A percentile compares a stretch with the other conserved stretches of the same genome.
phyloP scores from a whole-genome alignment of 2,329 filamentous ascomycete species.

The Fonsecaea nubica region DNA sequence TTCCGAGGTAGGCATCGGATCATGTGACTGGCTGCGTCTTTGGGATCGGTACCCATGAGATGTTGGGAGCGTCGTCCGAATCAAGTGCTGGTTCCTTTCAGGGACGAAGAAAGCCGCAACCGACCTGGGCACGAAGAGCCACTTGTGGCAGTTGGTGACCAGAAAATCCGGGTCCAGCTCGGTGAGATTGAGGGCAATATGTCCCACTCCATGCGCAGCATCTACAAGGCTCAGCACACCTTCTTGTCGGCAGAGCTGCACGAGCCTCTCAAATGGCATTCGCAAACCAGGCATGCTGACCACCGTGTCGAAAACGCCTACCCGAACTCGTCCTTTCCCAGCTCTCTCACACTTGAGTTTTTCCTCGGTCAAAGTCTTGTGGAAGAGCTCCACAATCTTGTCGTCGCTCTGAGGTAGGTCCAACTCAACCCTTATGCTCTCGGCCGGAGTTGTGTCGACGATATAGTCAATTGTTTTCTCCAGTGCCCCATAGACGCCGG shows the following conservation, averaged over 20 bases:
- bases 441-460: slow-evolving; percentile 64
- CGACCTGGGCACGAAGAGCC: slow-evolving; percentile 79
- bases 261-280: slow-evolving; percentile 76
- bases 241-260: slow-evolving; percentile 66
- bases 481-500: slow-evolving; percentile 77
- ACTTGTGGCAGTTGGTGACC: slow-evolving; percentile 85
- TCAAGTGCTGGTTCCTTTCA: slow-evolving; percentile 72
- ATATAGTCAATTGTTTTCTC: slow-evolving; percentile 76
- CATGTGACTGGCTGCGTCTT: background rate
- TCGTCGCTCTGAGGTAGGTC: slow-evolving; percentile 73
- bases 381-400: slow-evolving; percentile 67
- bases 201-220: slow-evolving; percentile 82
- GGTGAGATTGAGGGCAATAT: slow-evolving; percentile 72
- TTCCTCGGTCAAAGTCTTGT: slow-evolving; percentile 39
- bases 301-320: slow-evolving; percentile 80
- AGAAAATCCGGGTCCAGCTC: slow-evolving; percentile 80
- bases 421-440: slow-evolving; percentile 65
- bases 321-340: slow-evolving; percentile 59
- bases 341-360: slow-evolving; percentile 60
- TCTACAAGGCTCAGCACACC: slow-evolving; percentile 77
- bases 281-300: slow-evolving; percentile 77
- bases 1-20: slow-evolving; percentile 20
- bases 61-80: slow-evolving; percentile 77
- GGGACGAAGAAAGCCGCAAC: slow-evolving; percentile 83
- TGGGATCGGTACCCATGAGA: slow-evolving; percentile 74